A percentile compares a stretch with the other conserved stretches of the same genome.
Conservation (phyloP, 2,329 filamentous ascomycete genomes). For the Xylaria hypoxylon region DNA sequence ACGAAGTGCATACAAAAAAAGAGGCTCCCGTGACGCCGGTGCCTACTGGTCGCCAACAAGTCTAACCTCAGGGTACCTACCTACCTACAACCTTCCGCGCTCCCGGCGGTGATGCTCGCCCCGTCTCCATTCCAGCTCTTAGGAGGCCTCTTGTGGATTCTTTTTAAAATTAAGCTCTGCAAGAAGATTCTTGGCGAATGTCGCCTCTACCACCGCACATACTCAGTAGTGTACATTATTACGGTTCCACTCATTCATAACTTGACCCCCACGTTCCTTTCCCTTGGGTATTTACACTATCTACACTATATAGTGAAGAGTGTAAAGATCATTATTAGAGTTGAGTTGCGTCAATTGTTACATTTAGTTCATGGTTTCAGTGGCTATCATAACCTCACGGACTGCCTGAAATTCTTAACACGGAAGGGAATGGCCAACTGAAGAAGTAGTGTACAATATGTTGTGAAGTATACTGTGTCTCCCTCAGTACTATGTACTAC, state of each 20-base stretch:
- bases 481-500: slow-evolving; percentile 5
- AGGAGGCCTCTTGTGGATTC: neutral
- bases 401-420: slow-evolving; percentile 11
- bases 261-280: neutral
- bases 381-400: neutral
- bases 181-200: slow-evolving; percentile 16
- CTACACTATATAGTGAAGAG: neutral
- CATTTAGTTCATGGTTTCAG: slow-evolving; percentile 21
- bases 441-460: neutral
- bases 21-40: neutral
- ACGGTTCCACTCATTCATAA: slow-evolving; percentile 1
- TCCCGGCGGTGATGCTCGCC: too few relatives aligned
- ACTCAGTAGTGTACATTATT: slow-evolving; percentile 10
- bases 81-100: too few relatives aligned
- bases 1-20: neutral
- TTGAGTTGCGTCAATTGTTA: slow-evolving; percentile 5
- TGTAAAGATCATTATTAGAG: slow-evolving; percentile 22
- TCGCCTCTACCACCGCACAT: slow-evolving; percentile 7
- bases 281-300: neutral
- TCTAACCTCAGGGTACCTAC: too few relatives aligned
- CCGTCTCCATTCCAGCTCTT: too few relatives aligned
- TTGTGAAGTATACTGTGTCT: neutral
- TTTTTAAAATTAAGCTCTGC: slow-evolving; percentile 34
- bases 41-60: too few relatives aligned
- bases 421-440: neutral